Conservation (phyloP, 805 yeast species). For the Pichia kluyveri region DNA sequence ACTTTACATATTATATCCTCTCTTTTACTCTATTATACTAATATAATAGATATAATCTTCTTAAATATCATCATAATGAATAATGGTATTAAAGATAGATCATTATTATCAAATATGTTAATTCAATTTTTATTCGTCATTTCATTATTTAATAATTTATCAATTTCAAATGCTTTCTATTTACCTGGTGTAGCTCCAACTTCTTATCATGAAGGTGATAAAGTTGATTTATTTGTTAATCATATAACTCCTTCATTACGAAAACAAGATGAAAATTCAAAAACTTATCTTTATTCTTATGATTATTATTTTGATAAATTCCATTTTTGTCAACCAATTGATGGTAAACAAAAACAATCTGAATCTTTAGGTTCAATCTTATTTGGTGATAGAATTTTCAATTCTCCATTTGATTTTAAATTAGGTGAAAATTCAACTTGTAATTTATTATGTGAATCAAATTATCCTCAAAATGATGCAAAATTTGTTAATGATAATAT, state of each 20-base stretch:
- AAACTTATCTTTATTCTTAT: slow-evolving; percentile 59
- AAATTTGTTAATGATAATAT: slow-evolving; percentile 72
- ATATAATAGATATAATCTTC: no score
- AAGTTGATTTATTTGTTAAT: slow-evolving; percentile 74
- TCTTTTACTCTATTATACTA: no score
- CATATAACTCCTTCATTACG: slow-evolving; percentile 74
- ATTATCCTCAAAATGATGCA: slow-evolving; percentile 59
- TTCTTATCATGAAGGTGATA: slow-evolving; percentile 65
- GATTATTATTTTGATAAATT: slow-evolving; percentile 79
- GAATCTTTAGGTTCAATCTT: slow-evolving; percentile 89
- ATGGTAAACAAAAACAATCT: slow-evolving; percentile 60
- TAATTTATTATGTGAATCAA: slow-evolving; percentile 49
- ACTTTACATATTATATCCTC: no score
- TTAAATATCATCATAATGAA: no score
- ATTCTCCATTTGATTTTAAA: slow-evolving; percentile 76
- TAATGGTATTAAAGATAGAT: no score
- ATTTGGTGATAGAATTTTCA: slow-evolving; percentile 92
- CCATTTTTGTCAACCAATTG: slow-evolving; percentile 73
- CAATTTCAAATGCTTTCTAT: slow-evolving; percentile 43
- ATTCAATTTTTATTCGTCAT: neutral
- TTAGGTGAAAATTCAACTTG: slow-evolving; percentile 73
- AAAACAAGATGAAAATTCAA: slow-evolving; percentile 32
- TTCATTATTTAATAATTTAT: neutral
- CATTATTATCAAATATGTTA: no score
- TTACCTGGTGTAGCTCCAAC: slow-evolving; percentile 96